Conservation (phyloP, 139 green algal species). For the Chlamydomonas sp. region DNA sequence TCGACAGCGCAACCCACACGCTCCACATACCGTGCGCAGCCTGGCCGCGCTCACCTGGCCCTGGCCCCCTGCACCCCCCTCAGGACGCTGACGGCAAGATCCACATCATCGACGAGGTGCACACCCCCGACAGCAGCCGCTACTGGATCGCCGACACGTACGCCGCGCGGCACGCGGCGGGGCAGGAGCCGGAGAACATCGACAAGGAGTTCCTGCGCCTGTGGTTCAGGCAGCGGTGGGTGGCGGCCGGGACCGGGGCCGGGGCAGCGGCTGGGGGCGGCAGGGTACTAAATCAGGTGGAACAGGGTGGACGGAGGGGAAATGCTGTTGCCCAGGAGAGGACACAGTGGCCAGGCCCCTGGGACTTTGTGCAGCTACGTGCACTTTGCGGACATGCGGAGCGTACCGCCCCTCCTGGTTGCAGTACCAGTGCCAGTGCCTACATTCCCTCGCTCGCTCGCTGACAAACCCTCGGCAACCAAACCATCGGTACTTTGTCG, state of each 20-base stretch:
- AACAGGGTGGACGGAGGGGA: no score
- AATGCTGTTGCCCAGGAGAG: no score
- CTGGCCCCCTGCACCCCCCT: neutral
- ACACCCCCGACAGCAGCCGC: conserved; percentile 95
- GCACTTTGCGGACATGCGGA: no score
- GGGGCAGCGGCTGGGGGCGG: neutral
- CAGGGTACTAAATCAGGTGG: neutral
- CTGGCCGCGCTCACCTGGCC: neutral
- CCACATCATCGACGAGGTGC: conserved; percentile 76
- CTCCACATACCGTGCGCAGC: neutral
- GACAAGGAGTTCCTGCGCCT: conserved; percentile 99
- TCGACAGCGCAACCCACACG: no score
- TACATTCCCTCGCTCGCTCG: no score
- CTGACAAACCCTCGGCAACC: no score
- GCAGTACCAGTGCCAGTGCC: no score
- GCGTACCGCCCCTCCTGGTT: no score
- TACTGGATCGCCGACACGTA: conserved; percentile 96
- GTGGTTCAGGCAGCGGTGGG: conserved; percentile 88
- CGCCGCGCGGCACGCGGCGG: conserved; percentile 74
- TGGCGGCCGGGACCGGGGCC: neutral
- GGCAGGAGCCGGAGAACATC: conserved; percentile 95
- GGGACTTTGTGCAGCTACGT: no score
- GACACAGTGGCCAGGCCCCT: no score
- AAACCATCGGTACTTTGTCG: no score
- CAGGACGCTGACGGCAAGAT: conserved; percentile 33